Base-by-base conservation (phyloP, 768 basidiomycete genomes). In the Cyclocybe aegerita region DNA sequence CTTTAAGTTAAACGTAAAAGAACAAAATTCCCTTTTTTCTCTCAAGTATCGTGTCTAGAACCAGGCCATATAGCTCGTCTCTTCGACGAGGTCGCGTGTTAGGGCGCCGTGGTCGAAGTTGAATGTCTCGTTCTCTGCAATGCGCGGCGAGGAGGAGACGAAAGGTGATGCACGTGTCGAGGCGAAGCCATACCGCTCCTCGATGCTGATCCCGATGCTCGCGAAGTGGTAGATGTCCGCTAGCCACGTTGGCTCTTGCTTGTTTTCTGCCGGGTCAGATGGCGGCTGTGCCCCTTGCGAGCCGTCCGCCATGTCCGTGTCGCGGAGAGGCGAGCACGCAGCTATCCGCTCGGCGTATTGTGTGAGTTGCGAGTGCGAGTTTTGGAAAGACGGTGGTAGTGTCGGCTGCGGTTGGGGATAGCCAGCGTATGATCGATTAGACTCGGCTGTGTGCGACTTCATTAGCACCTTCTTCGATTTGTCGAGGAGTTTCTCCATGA, bases 61-160 rank as follows among this genome's bases (percentile, higher is more conserved):
- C 83, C 83, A 85, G 16, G 82, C 81, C 83, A 85, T 85, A 61
- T 82, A 85, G 49, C 79, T 80, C 33, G 81, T 83, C 56, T 78
- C 82, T 56, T 79, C 80, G 49, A 82, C 76, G 52, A 81, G 66
- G 40, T 79, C 76, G 40, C 73, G 71, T 29, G 73, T 78, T 53
- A 85, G 60, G 15, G 80, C 82, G 4, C 83, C 83, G 57, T 82
- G 74, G 52, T 84, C 83, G 59, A 84, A 80, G 63, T 85, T 83
- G 56, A 81, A 80, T 32, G 73, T 74, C 50, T 75, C 74, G 48
- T 80, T 75, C 55, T 77, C 76, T 38, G 73, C 76, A 35, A 85
- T 76, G 33, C 83, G 69, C 6, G 79, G 76, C 7, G 71, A 66
- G 7, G 71, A 72, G 2, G 75, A 71, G 11, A 73, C 69, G 56